Conservation (phyloP, 1,284 basidiomycete genomes). For the Naganishia liquefaciens region DNA sequence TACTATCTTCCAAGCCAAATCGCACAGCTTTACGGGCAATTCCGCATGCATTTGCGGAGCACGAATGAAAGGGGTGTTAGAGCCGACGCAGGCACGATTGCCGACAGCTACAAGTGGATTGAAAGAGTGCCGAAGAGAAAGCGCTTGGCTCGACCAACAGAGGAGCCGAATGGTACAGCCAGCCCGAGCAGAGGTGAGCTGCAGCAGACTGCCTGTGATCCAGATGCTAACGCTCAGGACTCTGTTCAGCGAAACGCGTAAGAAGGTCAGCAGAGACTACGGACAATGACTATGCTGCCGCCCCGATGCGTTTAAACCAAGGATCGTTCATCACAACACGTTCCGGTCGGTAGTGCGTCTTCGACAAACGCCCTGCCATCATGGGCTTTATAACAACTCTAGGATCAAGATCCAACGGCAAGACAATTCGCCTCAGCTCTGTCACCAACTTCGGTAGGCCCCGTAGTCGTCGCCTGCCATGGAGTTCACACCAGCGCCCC, state of each 20-base stretch:
- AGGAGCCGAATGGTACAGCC: not conserved
- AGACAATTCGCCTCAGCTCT: not conserved
- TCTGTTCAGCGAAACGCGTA: not conserved
- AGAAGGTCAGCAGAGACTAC: not conserved
- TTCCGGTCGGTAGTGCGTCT: not conserved
- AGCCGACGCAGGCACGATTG: not conserved
- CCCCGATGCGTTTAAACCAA: not conserved
- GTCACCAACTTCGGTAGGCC: too few relatives aligned
- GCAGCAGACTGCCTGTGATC: not conserved
- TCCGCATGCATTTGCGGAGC: constrained; percentile 9
- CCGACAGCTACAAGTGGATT: constrained; percentile 17
- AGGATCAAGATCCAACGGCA: not conserved
- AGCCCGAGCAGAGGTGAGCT: constrained; percentile 1
- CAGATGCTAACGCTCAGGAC: not conserved
- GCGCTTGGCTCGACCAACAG: not conserved
- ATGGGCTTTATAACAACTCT: too few relatives aligned
- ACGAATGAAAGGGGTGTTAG: constrained; percentile 1
- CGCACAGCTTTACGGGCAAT: constrained; percentile 33
- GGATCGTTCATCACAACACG: not conserved
- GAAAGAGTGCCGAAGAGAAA: constrained; percentile 22
- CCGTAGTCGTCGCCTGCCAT: too few relatives aligned
- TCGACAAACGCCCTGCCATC: too few relatives aligned
- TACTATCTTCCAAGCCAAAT: constrained; percentile 37
- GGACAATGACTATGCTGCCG: constrained; percentile 4
- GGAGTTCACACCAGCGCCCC: too few relatives aligned